These are phyloP conservation scores for Sinapis alba DNA, from an alignment of 441 rosid genomes.

Conservation along the genomic window DNA sequence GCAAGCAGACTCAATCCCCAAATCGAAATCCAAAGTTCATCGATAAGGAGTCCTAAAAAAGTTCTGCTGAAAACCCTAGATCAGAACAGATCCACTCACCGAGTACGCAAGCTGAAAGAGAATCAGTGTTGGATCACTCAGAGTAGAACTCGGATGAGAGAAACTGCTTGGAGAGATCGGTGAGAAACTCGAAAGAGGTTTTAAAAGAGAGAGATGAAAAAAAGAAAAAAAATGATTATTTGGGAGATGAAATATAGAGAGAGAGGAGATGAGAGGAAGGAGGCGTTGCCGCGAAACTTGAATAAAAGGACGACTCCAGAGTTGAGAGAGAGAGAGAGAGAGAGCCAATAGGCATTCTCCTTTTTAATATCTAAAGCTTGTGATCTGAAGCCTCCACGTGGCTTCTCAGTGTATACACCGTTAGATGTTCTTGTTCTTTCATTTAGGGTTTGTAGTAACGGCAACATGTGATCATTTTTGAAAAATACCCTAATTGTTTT, in stretches of 20 bases:
- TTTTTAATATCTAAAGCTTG: not conserved
- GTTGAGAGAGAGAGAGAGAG: slow-evolving; percentile 31
- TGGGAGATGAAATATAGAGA: not conserved
- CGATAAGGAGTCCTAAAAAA: not conserved
- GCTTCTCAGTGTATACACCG: not conserved
- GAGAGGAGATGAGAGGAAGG: slow-evolving; percentile 20
- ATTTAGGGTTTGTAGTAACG: slow-evolving; percentile 33
- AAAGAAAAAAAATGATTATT: not conserved
- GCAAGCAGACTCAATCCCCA: not conserved
- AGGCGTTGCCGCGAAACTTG: slow-evolving; percentile 90
- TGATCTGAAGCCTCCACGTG: slow-evolving; percentile 39
- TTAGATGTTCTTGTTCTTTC: slow-evolving; percentile 21
- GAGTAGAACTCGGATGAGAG: slow-evolving; percentile 10
- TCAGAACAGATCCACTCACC: slow-evolving; percentile 59
- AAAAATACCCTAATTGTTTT: slow-evolving; percentile 4
- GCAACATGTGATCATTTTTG: slow-evolving; percentile 40
- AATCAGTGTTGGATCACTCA: not conserved
- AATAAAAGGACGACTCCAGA: slow-evolving; percentile 53
- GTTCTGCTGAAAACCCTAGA: slow-evolving; percentile 52
- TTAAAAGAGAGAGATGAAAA: slow-evolving; percentile 23
- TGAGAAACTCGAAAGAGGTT: slow-evolving; percentile 29
- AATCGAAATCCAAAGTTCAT: not conserved
- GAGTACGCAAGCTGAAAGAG: slow-evolving; percentile 12
- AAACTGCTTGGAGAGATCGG: slow-evolving; percentile 13
- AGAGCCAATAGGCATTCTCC: slow-evolving; percentile 47